Evolutionary conservation across 1,284 basidiomycete genomes (phyloP), one percentile per base, ranked within the genome.

Genomic region (Heliocybe sulcata): DNA sequence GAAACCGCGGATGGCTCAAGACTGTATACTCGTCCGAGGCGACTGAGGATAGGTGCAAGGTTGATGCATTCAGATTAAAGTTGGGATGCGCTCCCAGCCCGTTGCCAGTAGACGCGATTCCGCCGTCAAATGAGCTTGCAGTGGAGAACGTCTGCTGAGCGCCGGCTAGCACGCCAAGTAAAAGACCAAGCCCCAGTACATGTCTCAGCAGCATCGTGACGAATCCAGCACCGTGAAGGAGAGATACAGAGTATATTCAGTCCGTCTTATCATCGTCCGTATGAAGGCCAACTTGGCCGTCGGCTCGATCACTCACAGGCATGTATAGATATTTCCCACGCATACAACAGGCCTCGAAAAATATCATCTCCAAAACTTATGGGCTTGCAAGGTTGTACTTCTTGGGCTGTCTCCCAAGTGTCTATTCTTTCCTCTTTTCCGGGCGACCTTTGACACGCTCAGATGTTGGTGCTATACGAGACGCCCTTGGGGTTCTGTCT

Each of bases 401-500:
- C 29, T 31, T 4, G 12, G 4, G 12, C 6, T 12, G 29, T 31
- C 29, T 31, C 6, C 6, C 29, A 57, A 53, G 54, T 54, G 35
- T 23, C 55, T 47, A 52, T 53, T 53, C 55, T 55, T 54, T 56
- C n/a, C n/a, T n/a, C n/a, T 55, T 61, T 51, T 25, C 33, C n/a
- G 3, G 19, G 10, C 25, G 20, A 25, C 16, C 6, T n/a, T n/a
- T 23, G 23, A 50, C 42, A 27, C 48, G 14, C 50, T 65, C 77
- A 74, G 71, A 91, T 92, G 89, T 77, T 92, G 68, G 89, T 92
- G 31, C 72, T 92, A 60, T 91, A 90, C 73, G 89, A 92, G 75
- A 92, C 90, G 2, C 82, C 90, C 45, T 81, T 93, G 69, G 94
- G 96, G 72, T 98, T 95, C 79, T 95, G 93, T 78, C 89, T 99